Conservation (phyloP, 768 basidiomycete species). For the Tricholoma bakamatsutake region DNA sequence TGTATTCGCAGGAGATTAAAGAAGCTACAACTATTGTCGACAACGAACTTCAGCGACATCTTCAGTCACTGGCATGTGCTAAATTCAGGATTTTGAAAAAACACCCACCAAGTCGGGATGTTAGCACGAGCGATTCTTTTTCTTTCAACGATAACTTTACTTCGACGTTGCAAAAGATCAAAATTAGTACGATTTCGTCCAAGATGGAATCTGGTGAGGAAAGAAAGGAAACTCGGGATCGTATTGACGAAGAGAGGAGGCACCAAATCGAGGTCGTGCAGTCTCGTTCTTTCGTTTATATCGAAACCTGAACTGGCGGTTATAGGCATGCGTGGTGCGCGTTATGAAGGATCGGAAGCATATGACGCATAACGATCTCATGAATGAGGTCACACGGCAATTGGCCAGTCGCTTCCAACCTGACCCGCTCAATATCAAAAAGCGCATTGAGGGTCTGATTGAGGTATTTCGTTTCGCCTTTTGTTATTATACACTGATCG, state of each 20-base stretch:
- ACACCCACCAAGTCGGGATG: constrained; percentile 81
- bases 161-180: constrained; percentile 81
- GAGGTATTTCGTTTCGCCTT: constrained; percentile 51
- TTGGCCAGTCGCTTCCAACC: constrained; percentile 82
- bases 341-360: constrained; percentile 96
- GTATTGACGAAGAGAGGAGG: constrained; percentile 87
- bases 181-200: constrained; percentile 84
- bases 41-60: constrained; percentile 77
- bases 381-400: constrained; percentile 88
- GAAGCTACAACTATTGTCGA: constrained; percentile 69
- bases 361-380: constrained; percentile 81
- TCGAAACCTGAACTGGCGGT: neutral
- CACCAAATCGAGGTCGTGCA: constrained; percentile 80
- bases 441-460: constrained; percentile 86
- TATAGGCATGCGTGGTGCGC: constrained; percentile 93
- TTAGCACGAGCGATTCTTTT: constrained; percentile 72
- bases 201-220: constrained; percentile 86
- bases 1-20: constrained; percentile 67
- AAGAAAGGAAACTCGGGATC: constrained; percentile 82
- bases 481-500: neutral
- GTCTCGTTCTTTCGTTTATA: neutral
- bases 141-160: constrained; percentile 85
- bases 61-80: constrained; percentile 94
- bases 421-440: constrained; percentile 84
- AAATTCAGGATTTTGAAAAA: constrained; percentile 93